These are phyloP conservation scores for Diaporthe citri DNA, from an alignment of 2,329 filamentous ascomycete species.

Conservation along the genomic window DNA sequence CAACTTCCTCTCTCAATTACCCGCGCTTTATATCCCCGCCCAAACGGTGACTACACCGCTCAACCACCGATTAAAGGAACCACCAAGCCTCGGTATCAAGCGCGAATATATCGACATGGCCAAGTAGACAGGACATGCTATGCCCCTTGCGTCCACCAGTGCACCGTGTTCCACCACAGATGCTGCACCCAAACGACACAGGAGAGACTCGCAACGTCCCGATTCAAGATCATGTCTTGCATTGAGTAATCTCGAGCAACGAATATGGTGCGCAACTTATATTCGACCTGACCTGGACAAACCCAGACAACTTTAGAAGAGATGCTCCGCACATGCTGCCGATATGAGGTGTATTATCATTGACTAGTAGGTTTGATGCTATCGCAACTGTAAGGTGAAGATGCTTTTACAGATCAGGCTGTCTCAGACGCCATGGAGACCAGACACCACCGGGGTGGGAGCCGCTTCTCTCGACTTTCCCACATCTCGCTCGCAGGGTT, in stretches of 20 bases:
- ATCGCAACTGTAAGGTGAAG: background rate
- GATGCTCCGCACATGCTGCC: background rate
- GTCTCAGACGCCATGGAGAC: background rate
- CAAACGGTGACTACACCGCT: no score
- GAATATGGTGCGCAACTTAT: background rate
- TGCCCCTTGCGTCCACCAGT: background rate
- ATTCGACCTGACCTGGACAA: no score
- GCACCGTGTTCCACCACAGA: background rate
- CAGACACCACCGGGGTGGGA: background rate
- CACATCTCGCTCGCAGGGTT: no score
- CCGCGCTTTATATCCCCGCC: no score
- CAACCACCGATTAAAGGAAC: no score
- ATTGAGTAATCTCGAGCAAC: background rate
- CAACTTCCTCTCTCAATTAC: no score
- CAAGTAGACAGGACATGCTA: no score
- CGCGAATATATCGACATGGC: background rate
- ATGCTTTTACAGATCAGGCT: background rate
- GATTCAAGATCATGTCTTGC: background rate
- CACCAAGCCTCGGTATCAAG: no score
- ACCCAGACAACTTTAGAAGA: background rate
- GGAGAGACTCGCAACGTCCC: background rate
- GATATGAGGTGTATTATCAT: background rate
- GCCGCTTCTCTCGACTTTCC: background rate
- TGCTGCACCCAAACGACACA: background rate
- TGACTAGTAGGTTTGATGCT: background rate